Conservation (phyloP, 2,329 filamentous ascomycete species). For the Colletotrichum lupini region DNA sequence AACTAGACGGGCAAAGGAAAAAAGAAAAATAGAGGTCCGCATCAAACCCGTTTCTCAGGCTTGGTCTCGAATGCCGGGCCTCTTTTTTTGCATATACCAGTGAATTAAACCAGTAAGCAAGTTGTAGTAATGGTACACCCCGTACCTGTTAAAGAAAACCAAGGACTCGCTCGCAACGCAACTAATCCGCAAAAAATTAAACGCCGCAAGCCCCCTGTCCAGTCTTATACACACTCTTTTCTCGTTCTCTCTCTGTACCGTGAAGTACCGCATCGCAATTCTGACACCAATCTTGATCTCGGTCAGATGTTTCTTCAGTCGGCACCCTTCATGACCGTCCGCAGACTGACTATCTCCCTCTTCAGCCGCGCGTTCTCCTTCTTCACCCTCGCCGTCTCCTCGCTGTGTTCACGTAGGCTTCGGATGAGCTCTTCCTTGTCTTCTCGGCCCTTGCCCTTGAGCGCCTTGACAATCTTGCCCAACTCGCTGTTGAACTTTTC, state of each 20-base stretch:
- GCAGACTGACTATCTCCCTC: slow-evolving; percentile 81
- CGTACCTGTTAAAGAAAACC: neutral
- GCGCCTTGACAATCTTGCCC: slow-evolving; percentile 81
- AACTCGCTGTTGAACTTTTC: slow-evolving; percentile 93
- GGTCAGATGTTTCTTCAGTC: slow-evolving; percentile 7
- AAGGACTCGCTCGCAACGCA: slow-evolving; percentile 32
- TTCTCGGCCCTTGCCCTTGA: slow-evolving; percentile 77
- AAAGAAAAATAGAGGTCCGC: neutral
- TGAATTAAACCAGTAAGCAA: slow-evolving; percentile 16
- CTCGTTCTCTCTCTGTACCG: neutral
- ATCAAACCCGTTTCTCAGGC: neutral
- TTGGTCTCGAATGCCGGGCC: neutral
- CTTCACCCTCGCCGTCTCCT: slow-evolving; percentile 81
- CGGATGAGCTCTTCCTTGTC: slow-evolving; percentile 82
- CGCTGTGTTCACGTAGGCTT: slow-evolving; percentile 77
- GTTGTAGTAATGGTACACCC: slow-evolving; percentile 13
- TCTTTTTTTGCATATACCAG: slow-evolving; percentile 6
- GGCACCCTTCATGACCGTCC: slow-evolving; percentile 62
- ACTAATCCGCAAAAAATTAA: slow-evolving; percentile 8
- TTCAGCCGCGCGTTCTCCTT: slow-evolving; percentile 88
- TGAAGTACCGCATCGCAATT: neutral
- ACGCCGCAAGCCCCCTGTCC: slow-evolving; percentile 18
- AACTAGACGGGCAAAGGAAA: neutral
- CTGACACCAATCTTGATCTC: neutral
- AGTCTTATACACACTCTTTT: neutral